Percentiles rank a stretch among this genome's conserved stretches.
phyloP scores from a whole-genome alignment of 352 stramenopile genomes.

The Plasmopara muralis region DNA sequence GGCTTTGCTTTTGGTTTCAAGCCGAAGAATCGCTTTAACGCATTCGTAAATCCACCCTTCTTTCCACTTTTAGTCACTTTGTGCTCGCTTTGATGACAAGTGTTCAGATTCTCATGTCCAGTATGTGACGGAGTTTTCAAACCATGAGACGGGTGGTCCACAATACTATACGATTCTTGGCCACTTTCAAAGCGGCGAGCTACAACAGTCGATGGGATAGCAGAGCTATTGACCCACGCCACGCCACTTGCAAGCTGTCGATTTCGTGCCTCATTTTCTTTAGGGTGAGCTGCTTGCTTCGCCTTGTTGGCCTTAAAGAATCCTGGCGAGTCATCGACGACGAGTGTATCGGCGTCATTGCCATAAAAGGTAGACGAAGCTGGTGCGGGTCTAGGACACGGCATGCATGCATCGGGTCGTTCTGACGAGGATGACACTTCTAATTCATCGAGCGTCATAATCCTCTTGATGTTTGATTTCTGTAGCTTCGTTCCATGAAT shows the following conservation, averaged over 20 bases:
- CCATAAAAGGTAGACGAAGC: slow-evolving; percentile 36
- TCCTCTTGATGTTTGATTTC: slow-evolving; percentile 13
- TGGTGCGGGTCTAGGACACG: slow-evolving; percentile 6
- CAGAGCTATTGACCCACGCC: slow-evolving; percentile 22
- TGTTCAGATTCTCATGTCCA: no score
- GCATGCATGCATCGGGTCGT: slow-evolving; percentile 15
- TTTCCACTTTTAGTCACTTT: slow-evolving; percentile 9
- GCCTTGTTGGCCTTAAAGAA: slow-evolving; percentile 43
- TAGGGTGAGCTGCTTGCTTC: slow-evolving; percentile 15
- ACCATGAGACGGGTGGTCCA: slow-evolving; percentile 34
- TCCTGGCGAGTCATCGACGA: slow-evolving; percentile 52
- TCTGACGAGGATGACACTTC: slow-evolving; percentile 24
- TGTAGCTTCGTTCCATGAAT: background rate
- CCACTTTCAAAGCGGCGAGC: slow-evolving; percentile 28
- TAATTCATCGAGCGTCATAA: slow-evolving; percentile 32
- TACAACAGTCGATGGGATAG: slow-evolving; percentile 8
- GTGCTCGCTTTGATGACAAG: slow-evolving; percentile 4
- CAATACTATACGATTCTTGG: slow-evolving; percentile 48
- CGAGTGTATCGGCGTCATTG: slow-evolving; percentile 39
- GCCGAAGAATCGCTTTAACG: slow-evolving; percentile 64
- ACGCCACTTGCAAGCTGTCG: slow-evolving; percentile 18
- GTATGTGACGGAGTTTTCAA: slow-evolving; percentile 22
- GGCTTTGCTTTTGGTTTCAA: slow-evolving; percentile 29
- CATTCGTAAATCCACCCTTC: slow-evolving; percentile 34
- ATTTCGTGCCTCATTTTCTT: slow-evolving; percentile 24